Evolutionary conservation across 2,329 filamentous ascomycete genomes (phyloP).

Genomic region (Colletotrichum abscissum): DNA sequence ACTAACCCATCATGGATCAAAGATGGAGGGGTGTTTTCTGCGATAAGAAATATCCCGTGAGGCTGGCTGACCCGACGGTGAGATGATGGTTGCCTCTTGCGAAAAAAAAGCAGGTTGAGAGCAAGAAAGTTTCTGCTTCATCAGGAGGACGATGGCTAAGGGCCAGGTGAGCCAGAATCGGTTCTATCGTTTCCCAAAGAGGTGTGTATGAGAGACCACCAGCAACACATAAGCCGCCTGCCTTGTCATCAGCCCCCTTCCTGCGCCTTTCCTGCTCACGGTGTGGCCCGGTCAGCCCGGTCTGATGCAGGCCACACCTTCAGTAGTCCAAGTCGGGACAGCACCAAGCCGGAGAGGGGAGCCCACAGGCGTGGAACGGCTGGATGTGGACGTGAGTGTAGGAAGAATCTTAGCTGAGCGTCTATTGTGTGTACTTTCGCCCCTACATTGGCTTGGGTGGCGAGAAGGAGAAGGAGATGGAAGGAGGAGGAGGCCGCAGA

Average conservation of each 20-base stretch:
- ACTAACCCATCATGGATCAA: neutral
- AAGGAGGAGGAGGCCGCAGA: neutral
- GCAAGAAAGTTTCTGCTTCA: neutral
- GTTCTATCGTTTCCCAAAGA: neutral
- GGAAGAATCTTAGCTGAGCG: neutral
- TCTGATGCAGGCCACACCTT: conserved; percentile 16
- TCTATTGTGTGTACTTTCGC: neutral
- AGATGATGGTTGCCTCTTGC: conserved; percentile 3
- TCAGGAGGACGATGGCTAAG: neutral
- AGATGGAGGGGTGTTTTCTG: neutral
- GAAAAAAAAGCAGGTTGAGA: neutral
- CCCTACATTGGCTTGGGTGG: conserved; percentile 3
- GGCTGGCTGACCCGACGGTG: neutral
- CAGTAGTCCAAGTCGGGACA: neutral
- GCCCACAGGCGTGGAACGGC: neutral
- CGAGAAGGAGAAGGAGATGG: neutral
- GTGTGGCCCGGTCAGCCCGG: conserved; percentile 23
- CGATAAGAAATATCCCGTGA: neutral
- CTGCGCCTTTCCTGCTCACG: neutral
- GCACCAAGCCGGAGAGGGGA: neutral
- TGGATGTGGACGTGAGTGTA: neutral
- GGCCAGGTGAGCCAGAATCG: conserved; percentile 1
- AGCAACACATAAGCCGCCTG: neutral
- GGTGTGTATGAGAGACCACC: neutral
- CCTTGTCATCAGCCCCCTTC: conserved; percentile 10